Base-by-base conservation (phyloP, 768 basidiomycete species). In the Agaricus subrufescens region DNA sequence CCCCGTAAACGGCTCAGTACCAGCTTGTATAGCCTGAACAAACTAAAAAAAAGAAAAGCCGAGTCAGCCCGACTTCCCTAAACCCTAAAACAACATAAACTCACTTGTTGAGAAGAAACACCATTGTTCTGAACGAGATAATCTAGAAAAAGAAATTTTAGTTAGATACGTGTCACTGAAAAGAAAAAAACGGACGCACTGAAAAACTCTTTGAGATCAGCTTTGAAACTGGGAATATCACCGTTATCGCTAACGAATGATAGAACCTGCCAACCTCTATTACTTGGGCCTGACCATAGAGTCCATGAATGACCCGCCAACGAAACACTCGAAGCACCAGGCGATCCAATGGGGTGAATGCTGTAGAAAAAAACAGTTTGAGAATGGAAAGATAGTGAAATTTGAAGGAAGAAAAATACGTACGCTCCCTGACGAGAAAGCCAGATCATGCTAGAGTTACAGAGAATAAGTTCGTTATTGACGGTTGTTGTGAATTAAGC, bases 381-480 rank as follows among this genome's bases (percentile, higher is more conserved):
- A 19, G 19, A 19, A 19, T 39, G 15, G 10, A 2, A 4, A 29
- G 29, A 25, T 23, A 14, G 5, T 12, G 10, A 2, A 5, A 30
- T 42, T 31, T 14, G 34, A 14, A 1, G 9, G 7, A 19, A 19
- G 19, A 19, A 19, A 19, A 19, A 19, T 53, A 10, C 73, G 57
- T 63, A 82, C 81, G 77, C 78, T 63, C 81, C 82, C 11, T 72
- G 72, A 38, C 79, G 76, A 50, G 81, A 82, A 27, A 83, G 74
- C 82, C 82, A 83, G 57, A 83, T 81, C 81, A 83, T 83, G 53
- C 79, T 80, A 3, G 40, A 42, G n/a, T 14, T 23, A 37, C 9
- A 44, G 34, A 38, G 25, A 51, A 26, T 26, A 30, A 56, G 48
- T 49, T 40, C 27, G 29, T 14, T 34, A 1, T 7, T 2, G 11